A percentile compares a stretch with the other conserved stretches of the same genome.
These are phyloP conservation scores for Asterella californica DNA, from an alignment of 225 moss, liverwort and hornwort species.

Conservation along the genomic window DNA sequence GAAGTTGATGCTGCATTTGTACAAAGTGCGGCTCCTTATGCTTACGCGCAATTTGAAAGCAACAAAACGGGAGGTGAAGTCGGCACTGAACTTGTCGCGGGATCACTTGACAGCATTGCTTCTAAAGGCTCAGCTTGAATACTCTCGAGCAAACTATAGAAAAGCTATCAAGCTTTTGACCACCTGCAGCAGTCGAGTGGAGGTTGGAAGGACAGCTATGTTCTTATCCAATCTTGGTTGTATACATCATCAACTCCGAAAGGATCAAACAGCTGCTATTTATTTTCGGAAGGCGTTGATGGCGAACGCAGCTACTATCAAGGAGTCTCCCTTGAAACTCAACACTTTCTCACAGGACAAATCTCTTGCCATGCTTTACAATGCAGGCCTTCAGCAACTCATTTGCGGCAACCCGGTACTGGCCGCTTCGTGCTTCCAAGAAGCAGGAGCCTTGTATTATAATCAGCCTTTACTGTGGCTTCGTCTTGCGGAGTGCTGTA, in stretches of 20 bases:
- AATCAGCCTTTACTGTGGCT: constrained; percentile 41
- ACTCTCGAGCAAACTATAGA: constrained; percentile 81
- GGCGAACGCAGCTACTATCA: constrained; percentile 46
- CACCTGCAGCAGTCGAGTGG: constrained; percentile 72
- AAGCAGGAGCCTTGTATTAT: constrained; percentile 48
- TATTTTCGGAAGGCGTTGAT: constrained; percentile 82
- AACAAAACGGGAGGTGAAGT: constrained; percentile 84
- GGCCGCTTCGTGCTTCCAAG: constrained; percentile 91
- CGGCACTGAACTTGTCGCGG: constrained; percentile 64
- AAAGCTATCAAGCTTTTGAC: constrained; percentile 93
- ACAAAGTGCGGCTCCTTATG: constrained; percentile 85
- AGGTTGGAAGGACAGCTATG: constrained; percentile 55
- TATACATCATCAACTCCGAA: constrained; percentile 79
- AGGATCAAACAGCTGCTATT: constrained; percentile 77
- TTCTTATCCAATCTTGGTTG: constrained; percentile 85
- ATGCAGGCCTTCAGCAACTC: constrained; percentile 92
- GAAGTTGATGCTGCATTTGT: constrained; percentile 82
- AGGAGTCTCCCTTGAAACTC: constrained; percentile 51
- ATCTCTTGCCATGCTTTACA: constrained; percentile 75
- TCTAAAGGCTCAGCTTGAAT: constrained; percentile 87
- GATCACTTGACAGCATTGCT: constrained; percentile 70
- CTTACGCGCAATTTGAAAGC: constrained; percentile 82
- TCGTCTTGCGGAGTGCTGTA: constrained; percentile 42
- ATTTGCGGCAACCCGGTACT: constrained; percentile 69
- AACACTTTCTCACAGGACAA: constrained; percentile 74